Base-by-base conservation (phyloP, 768 basidiomycete species). In the Xerocomellus amylosporus region DNA sequence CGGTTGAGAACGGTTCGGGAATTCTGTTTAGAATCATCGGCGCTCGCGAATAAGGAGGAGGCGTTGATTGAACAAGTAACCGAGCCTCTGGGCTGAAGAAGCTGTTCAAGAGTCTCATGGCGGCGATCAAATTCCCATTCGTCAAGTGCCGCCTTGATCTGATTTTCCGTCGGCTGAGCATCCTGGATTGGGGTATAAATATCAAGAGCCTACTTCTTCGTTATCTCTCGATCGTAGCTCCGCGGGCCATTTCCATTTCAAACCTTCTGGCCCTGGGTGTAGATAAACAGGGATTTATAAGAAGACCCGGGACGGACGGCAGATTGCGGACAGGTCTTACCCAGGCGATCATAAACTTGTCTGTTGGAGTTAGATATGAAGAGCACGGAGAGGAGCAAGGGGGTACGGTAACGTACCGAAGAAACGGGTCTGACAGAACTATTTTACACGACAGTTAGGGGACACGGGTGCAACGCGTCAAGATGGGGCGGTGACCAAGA, bases 341-440 rank as follows among this genome's bases (percentile, higher is more conserved):
- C 91, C 63, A 90, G 75, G 31, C 78, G 69, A 65, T 93, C 89
- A 69, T 93, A 92, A 7, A 91, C 82, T 47, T 83, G 84, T 20
- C 90, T 86, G 59, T 33, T 43, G 49, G 60, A 26, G 62, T 57
- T 54, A 57, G 40, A 42, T 28, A 19, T 61, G 54, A 65, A 55
- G 17, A 37, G 41, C 26, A 34, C 19, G 13, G 44, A 22, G 31
- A 43, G 43, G 40, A 33, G 7, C 46, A 36, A 51, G 17, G 41
- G 57, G 46, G 22, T 26, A 44, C 33, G 45, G 56, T 40, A 48
- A 63, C 77, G 61, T 70, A 87, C 86, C 86, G 79, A 58, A 82
- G 74, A 65, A 87, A 83, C 13, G 84, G 79, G 63, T 94, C 89
- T 38, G 84, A 87, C 28, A 93, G 70, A 22, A 92, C 85, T 85